These are phyloP conservation scores for Fusarium pilosicola DNA, from an alignment of 2,329 filamentous ascomycete species.

Conservation along the genomic window DNA sequence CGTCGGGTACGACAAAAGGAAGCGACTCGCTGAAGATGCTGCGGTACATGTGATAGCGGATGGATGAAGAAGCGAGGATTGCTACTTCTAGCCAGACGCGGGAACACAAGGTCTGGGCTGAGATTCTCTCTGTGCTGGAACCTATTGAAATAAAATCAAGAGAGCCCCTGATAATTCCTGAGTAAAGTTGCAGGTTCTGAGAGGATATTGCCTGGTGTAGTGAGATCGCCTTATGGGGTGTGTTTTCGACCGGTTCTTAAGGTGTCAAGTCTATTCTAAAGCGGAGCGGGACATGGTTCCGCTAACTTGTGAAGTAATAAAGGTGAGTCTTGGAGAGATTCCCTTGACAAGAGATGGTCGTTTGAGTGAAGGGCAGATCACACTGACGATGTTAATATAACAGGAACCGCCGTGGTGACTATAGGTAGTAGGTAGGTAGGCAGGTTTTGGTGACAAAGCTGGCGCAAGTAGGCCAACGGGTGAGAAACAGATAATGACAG, in stretches of 20 bases:
- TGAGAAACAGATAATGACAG: constrained; percentile 1
- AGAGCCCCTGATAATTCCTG: background rate
- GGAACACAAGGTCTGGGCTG: constrained; percentile 14
- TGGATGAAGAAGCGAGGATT: constrained; percentile 33
- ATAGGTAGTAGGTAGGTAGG: background rate
- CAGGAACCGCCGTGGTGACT: background rate
- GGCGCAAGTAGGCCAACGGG: background rate
- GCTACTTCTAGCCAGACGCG: constrained; percentile 16
- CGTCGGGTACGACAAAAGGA: constrained; percentile 26
- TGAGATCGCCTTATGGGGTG: background rate
- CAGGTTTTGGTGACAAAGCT: constrained; percentile 1
- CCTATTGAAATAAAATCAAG: background rate
- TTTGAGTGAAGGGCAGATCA: background rate
- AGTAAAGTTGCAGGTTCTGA: background rate
- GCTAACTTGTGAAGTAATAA: background rate
- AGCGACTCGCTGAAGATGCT: constrained; percentile 26
- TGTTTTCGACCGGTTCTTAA: background rate
- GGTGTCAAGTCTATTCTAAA: background rate
- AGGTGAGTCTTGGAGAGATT: background rate
- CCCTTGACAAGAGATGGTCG: background rate
- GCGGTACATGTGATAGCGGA: constrained; percentile 33
- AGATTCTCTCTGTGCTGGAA: background rate
- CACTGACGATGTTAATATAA: background rate
- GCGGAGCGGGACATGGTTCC: background rate
- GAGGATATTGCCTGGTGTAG: background rate